Evolutionary conservation across 257 asterid genomes (phyloP).

Genomic region (Scutellaria minor): DNA sequence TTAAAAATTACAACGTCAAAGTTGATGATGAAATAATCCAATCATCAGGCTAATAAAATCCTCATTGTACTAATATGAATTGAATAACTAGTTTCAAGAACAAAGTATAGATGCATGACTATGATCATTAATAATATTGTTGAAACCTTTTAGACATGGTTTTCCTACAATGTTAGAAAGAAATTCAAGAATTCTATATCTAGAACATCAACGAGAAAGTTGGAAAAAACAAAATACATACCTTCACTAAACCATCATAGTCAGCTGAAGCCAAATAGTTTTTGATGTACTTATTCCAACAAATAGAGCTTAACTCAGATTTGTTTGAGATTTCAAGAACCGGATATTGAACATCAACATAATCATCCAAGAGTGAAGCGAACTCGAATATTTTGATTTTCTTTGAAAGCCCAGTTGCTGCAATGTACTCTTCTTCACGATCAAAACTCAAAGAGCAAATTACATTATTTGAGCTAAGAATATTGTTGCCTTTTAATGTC

Average conservation of each 20-base stretch:
- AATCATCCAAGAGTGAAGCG: slow-evolving; percentile 44
- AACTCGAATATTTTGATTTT: slow-evolving; percentile 58
- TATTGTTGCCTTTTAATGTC: slow-evolving; percentile 43
- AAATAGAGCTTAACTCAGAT: slow-evolving; percentile 55
- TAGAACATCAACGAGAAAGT: too few species aligned
- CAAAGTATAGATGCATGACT: too few species aligned
- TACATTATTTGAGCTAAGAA: slow-evolving; percentile 45
- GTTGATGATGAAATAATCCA: too few species aligned
- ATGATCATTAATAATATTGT: too few species aligned
- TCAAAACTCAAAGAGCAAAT: slow-evolving; percentile 60
- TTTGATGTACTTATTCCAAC: slow-evolving; percentile 63
- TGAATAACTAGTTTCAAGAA: too few species aligned
- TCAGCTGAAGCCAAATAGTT: slow-evolving; percentile 58
- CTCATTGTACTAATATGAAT: too few species aligned
- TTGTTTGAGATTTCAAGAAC: slow-evolving; percentile 50
- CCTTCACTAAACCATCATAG: slow-evolving; percentile 64
- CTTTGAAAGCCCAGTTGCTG: slow-evolving; percentile 61
- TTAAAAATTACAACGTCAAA: too few species aligned
- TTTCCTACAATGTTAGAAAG: too few species aligned
- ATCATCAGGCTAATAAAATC: too few species aligned
- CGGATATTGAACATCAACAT: slow-evolving; percentile 63
- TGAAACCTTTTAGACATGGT: too few species aligned
- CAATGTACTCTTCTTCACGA: slow-evolving; percentile 54
- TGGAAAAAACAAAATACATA: slow-evolving; percentile 7
- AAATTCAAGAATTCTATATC: too few species aligned